phyloP scores from a whole-genome alignment of 2,329 filamentous ascomycete species.

The Colletotrichum cuscutae region DNA sequence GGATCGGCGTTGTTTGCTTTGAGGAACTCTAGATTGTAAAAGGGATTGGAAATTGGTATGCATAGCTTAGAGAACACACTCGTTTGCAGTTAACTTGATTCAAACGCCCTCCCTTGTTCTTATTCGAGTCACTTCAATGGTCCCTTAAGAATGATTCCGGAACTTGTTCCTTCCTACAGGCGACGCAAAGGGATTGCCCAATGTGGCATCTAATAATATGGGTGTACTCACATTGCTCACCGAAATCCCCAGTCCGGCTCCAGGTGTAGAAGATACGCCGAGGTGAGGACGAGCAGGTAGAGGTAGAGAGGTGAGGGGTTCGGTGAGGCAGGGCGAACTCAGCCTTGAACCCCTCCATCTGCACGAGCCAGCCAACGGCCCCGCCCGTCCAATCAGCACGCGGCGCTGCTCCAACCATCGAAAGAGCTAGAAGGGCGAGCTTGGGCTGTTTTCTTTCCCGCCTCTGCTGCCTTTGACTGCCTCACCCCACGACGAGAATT shows the following conservation, averaged over 20 bases:
- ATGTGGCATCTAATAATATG: neutral
- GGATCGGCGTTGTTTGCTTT: neutral
- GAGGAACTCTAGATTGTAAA: neutral
- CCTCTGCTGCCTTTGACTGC: slow-evolving; percentile 1
- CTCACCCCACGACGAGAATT: slow-evolving; percentile 16
- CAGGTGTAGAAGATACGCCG: neutral
- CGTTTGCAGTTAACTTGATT: neutral
- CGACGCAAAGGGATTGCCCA: neutral
- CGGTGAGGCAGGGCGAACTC: neutral
- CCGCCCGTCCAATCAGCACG: slow-evolving; percentile 44
- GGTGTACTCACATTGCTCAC: neutral
- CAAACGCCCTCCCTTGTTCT: neutral
- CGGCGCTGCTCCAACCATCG: slow-evolving; percentile 45
- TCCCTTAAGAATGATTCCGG: too few relatives aligned
- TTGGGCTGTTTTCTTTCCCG: slow-evolving; percentile 39
- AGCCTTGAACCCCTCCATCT: slow-evolving; percentile 35
- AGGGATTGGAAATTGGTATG: neutral
- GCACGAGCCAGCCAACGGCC: slow-evolving; percentile 36
- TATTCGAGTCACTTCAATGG: too few relatives aligned
- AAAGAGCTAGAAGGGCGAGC: slow-evolving; percentile 54
- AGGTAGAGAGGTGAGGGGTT: neutral
- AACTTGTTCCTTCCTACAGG: too few relatives aligned
- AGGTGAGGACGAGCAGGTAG: neutral
- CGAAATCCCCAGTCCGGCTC: neutral
- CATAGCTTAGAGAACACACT: neutral